Conservation (phyloP, 2,329 filamentous ascomycete species). For the Fusarium pilosicola region DNA sequence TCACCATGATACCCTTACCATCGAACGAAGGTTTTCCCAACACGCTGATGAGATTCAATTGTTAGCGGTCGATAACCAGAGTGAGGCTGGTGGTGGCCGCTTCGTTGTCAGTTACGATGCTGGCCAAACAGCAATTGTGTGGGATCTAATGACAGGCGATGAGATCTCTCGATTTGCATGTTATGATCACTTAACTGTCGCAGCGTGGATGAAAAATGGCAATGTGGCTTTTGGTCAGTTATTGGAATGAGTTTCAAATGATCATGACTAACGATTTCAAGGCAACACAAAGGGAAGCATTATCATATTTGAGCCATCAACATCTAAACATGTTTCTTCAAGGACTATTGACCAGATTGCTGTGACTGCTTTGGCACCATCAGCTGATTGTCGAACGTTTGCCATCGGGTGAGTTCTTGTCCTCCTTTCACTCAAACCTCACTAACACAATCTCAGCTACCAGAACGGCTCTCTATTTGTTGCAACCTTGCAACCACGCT, state of each 20-base stretch:
- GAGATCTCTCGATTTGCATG: conserved; percentile 92
- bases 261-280: conserved; percentile 51
- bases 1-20: conserved; percentile 89
- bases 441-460: conserved; percentile 67
- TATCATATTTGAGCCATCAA: conserved; percentile 91
- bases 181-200: conserved; percentile 85
- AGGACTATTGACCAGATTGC: conserved; percentile 91
- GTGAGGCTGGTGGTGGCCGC: conserved; percentile 83
- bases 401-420: conserved; percentile 77
- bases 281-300: conserved; percentile 93
- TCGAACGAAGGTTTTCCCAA: conserved; percentile 87
- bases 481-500: conserved; percentile 86
- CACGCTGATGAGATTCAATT: conserved; percentile 86
- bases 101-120: conserved; percentile 93
- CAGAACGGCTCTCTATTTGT: conserved; percentile 94
- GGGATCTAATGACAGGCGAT: conserved; percentile 92
- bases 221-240: conserved; percentile 92
- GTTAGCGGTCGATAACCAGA: conserved; percentile 89
- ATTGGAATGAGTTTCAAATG: conserved; percentile 6
- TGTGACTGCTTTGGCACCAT: conserved; percentile 89
- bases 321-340: conserved; percentile 90
- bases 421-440: neutral
- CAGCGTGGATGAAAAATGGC: conserved; percentile 95
- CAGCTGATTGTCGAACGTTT: conserved; percentile 90
- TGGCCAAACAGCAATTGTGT: conserved; percentile 91